phyloP scores from a whole-genome alignment of 805 yeast genomes.

The Metschnikowia shivogae region DNA sequence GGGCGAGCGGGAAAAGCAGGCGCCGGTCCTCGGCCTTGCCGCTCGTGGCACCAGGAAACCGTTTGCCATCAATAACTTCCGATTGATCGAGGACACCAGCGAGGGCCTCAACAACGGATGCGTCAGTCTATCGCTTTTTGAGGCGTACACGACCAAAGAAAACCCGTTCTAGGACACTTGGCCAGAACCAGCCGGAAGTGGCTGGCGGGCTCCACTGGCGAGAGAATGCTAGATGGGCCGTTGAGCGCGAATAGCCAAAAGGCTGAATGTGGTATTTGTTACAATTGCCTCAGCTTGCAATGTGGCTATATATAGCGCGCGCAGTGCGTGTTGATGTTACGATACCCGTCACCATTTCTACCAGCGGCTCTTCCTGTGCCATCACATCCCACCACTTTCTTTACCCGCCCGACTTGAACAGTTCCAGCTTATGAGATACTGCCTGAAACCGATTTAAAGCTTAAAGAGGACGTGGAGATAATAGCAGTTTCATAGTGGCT shows the following conservation, averaged over 20 bases:
- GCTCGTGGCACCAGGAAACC: conserved; percentile 12
- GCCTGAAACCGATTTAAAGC: too few relatives aligned
- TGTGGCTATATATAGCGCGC: background rate
- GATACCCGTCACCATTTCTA: background rate
- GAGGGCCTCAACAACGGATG: conserved; percentile 40
- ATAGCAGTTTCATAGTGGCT: too few relatives aligned
- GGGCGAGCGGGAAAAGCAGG: conserved; percentile 7
- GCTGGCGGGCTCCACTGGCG: too few relatives aligned
- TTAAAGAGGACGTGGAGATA: too few relatives aligned
- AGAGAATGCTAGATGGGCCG: too few relatives aligned
- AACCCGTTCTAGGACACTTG: conserved; percentile 23
- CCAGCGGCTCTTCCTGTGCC: too few relatives aligned
- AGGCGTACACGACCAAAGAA: conserved; percentile 39
- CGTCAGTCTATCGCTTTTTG: conserved; percentile 37
- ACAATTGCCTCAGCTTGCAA: background rate
- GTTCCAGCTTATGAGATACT: too few relatives aligned
- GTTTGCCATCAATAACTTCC: conserved; percentile 33
- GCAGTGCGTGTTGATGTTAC: conserved; percentile 2
- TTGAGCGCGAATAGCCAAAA: too few relatives aligned
- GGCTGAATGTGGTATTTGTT: too few relatives aligned
- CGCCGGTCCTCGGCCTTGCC: conserved; percentile 10
- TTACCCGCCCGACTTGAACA: too few relatives aligned
- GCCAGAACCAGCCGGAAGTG: too few relatives aligned
- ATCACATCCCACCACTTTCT: too few relatives aligned
- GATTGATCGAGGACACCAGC: conserved; percentile 35